These are phyloP conservation scores for Laetiporus sulphureus DNA, from an alignment of 1,284 basidiomycete genomes.

Conservation along the genomic window DNA sequence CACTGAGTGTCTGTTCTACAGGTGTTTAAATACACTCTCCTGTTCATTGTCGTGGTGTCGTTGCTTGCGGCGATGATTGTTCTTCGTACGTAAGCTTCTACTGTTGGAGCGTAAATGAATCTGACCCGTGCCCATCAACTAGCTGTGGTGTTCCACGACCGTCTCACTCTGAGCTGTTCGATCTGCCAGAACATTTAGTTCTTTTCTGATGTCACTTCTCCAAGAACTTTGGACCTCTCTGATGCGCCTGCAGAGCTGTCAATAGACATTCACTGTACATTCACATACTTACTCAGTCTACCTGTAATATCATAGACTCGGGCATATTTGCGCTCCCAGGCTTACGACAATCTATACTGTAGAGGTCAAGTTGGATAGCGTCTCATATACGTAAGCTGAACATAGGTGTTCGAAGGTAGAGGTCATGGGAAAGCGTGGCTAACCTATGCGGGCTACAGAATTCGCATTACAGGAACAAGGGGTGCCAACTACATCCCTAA, in stretches of 20 bases:
- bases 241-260: constrained; percentile 3
- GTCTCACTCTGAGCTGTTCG: constrained; percentile 62
- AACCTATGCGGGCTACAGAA: no score
- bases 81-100: constrained; percentile 50
- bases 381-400: no score
- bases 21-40: constrained; percentile 77
- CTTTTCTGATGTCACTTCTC: constrained; percentile 6
- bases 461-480: no score
- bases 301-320: constrained; percentile 10
- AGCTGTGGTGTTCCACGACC: constrained; percentile 68
- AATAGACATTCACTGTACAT: constrained; percentile 10
- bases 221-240: neutral
- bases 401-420: no score
- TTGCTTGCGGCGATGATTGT: constrained; percentile 79
- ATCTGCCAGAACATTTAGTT: constrained; percentile 70
- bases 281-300: constrained; percentile 9
- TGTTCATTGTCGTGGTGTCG: constrained; percentile 79
- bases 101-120: neutral
- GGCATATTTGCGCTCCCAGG: no score
- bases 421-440: no score
- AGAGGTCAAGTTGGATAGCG: no score
- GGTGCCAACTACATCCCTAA: no score
- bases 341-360: no score
- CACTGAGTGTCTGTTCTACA: constrained; percentile 20
- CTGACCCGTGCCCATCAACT: constrained; percentile 9